Evolutionary conservation across 805 yeast genomes (phyloP).

Genomic region (Saccharomyces jurei): DNA sequence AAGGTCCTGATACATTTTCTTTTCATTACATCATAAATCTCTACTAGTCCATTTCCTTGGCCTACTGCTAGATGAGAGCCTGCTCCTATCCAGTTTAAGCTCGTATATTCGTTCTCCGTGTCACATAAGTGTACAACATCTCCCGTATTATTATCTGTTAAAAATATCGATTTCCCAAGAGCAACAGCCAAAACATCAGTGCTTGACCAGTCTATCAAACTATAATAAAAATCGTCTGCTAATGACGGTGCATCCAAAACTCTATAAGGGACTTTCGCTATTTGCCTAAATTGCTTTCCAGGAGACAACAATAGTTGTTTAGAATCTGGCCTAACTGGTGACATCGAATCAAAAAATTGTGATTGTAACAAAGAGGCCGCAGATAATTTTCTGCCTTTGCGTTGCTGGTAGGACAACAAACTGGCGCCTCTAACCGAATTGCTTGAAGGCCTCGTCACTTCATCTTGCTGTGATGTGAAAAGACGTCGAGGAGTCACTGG

Average conservation of each 20-base stretch:
- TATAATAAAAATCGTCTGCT: slow-evolving; percentile 87
- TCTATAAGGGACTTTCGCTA: slow-evolving; percentile 81
- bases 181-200: slow-evolving; percentile 87
- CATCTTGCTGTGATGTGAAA: slow-evolving; percentile 13
- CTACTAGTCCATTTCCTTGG: slow-evolving; percentile 76
- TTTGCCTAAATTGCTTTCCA: slow-evolving; percentile 65
- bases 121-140: slow-evolving; percentile 75
- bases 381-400: slow-evolving; percentile 53
- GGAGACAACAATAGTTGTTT: slow-evolving; percentile 76
- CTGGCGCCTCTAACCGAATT: slow-evolving; percentile 40
- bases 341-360: slow-evolving; percentile 52
- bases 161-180: slow-evolving; percentile 74
- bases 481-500: slow-evolving; percentile 33
- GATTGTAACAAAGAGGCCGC: slow-evolving; percentile 59
- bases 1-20: slow-evolving; percentile 78
- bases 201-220: slow-evolving; percentile 92
- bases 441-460: slow-evolving; percentile 16
- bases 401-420: slow-evolving; percentile 68
- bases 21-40: slow-evolving; percentile 88
- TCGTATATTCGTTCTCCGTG: slow-evolving; percentile 67
- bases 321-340: slow-evolving; percentile 85
- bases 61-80: slow-evolving; percentile 95
- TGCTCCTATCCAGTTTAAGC: slow-evolving; percentile 86
- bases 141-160: slow-evolving; percentile 85
- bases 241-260: slow-evolving; percentile 94